phyloP scores from a whole-genome alignment of 345 rosid genomes.

The Aurinia saxatilis region DNA sequence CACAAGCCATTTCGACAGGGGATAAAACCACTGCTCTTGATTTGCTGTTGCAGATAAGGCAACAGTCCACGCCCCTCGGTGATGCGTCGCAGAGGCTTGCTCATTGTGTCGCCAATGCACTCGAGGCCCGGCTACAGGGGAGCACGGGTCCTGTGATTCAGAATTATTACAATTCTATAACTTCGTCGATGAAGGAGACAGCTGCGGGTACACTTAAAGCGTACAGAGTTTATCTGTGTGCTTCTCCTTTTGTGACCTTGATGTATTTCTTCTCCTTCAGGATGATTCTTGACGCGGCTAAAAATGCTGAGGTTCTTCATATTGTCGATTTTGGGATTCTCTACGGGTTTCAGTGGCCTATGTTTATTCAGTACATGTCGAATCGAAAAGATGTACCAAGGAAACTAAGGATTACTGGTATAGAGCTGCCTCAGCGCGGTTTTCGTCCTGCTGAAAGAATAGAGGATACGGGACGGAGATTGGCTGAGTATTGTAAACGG shows the following conservation, averaged over 20 bases:
- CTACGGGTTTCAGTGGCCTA: constrained; percentile 88
- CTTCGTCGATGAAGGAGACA: constrained; percentile 29
- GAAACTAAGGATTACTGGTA: constrained; percentile 73
- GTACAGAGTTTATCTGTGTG: constrained; percentile 42
- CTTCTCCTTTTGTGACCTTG: constrained; percentile 56
- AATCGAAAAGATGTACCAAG: constrained; percentile 39
- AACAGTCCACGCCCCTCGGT: constrained; percentile 56
- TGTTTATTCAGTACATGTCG: constrained; percentile 57
- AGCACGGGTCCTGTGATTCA: constrained; percentile 26
- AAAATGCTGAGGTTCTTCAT: constrained; percentile 50
- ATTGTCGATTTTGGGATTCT: constrained; percentile 70
- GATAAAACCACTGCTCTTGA: constrained; percentile 61
- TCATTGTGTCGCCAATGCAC: constrained; percentile 69
- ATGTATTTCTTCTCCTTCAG: constrained; percentile 41
- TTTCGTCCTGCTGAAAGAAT: constrained; percentile 56
- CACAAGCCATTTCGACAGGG: constrained; percentile 68
- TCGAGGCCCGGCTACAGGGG: constrained; percentile 69
- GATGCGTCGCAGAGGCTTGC: constrained; percentile 79
- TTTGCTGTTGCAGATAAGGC: constrained; percentile 57
- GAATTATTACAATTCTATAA: constrained; percentile 23
- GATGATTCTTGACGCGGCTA: constrained; percentile 41
- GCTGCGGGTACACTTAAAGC: constrained; percentile 65
- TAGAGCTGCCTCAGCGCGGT: constrained; percentile 73
- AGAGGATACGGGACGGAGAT: constrained; percentile 63
- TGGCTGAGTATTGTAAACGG: constrained; percentile 59